Conservation (phyloP, 1,139 yeast genomes). For the Entelexis paramagnoliae region DNA sequence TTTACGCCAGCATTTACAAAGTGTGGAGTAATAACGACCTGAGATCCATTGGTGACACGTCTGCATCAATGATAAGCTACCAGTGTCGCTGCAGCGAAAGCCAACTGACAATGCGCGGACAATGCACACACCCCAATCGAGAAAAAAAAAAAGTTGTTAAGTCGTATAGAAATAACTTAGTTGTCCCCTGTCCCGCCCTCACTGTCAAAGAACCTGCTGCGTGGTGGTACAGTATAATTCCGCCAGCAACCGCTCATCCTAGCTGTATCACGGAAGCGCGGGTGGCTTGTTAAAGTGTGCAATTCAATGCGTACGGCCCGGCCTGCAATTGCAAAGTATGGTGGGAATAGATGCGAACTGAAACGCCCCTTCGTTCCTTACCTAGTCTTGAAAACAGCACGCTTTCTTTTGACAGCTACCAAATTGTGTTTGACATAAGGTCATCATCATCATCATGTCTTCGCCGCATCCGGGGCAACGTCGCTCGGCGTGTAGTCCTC, state of each 20-base stretch:
- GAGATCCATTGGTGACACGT: too few species aligned
- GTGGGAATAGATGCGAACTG: too few species aligned
- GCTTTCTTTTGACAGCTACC: neutral
- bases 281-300: neutral
- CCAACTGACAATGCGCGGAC: too few species aligned
- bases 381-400: neutral
- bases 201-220: neutral
- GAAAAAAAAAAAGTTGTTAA: neutral
- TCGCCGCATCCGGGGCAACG: neutral
- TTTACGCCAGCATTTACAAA: too few species aligned
- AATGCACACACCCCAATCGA: too few species aligned
- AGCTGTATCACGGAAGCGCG: neutral
- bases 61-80: too few species aligned
- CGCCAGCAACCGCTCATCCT: too few species aligned
- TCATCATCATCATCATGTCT: too few species aligned
- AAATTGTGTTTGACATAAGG: too few species aligned
- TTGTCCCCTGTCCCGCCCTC: neutral
- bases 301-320: neutral
- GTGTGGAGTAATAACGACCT: too few species aligned
- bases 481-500: neutral
- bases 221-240: neutral
- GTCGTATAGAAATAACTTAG: neutral
- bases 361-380: too few species aligned
- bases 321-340: neutral
- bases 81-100: too few species aligned